Conservation (phyloP, 1,284 basidiomycete genomes). For the Austroboletus novae-zelandiae region DNA sequence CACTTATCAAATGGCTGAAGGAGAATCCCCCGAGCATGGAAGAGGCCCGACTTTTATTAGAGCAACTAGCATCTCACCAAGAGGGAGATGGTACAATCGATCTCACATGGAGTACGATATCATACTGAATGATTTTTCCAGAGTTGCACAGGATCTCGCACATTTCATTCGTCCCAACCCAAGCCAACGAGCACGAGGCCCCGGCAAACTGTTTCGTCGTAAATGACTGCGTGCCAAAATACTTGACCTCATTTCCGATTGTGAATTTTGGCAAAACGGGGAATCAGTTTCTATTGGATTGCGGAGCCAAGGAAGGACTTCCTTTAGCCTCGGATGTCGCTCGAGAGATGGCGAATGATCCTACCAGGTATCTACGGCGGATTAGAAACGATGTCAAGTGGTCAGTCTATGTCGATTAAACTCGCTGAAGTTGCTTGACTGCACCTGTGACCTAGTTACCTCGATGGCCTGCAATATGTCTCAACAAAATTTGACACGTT, state of each 20-base stretch:
- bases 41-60: background rate
- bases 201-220: slow-evolving; percentile 25
- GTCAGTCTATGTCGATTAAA: slow-evolving; percentile 3
- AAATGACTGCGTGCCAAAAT: background rate
- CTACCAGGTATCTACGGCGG: slow-evolving; percentile 16
- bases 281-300: slow-evolving; percentile 22
- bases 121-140: background rate
- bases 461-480: slow-evolving; percentile 21
- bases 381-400: background rate
- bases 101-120: background rate
- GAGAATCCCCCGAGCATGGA: background rate
- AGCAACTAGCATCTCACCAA: background rate
- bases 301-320: slow-evolving; percentile 18
- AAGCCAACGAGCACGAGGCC: background rate
- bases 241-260: slow-evolving; percentile 11
- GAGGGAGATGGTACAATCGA: background rate
- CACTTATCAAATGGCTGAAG: background rate
- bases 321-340: slow-evolving; percentile 23
- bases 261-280: slow-evolving; percentile 20
- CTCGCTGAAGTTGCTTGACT: too few species aligned
- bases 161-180: slow-evolving; percentile 10
- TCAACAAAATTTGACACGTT: slow-evolving; percentile 10
- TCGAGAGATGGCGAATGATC: slow-evolving; percentile 17
- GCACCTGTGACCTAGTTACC: slow-evolving; percentile 13
- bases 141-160: too few species aligned